Base-by-base conservation (phyloP, 1,284 basidiomycete species). In the Ustilago curta region DNA sequence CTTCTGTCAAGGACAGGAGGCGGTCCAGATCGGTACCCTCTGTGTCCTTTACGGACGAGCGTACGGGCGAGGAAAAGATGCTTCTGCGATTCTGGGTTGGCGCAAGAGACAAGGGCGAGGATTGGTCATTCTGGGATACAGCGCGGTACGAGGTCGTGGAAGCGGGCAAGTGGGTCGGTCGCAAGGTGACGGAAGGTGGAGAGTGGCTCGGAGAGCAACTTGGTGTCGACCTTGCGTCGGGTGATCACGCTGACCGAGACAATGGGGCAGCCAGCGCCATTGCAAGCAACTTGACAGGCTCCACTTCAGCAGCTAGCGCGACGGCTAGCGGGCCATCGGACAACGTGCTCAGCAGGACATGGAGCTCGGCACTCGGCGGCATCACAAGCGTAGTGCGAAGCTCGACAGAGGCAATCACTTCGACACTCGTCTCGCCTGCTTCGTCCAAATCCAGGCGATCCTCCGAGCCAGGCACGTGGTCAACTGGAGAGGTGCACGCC, bases 11-110 rank as follows among this genome's bases (percentile, higher is more conserved):
- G 37, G 58, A 70, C 23, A 57, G 61, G 31, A 64, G 68, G 56
- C 47, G 76, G 21, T 76, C 78, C n/a, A 63, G 77, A 27, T 74
- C 72, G 12, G 77, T 79, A 16, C 56, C 74, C 2, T 77, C 73
- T 3, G 58, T 69, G 23, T 53, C 63, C 8, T 70, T 59, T 9
- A 66, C 66, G 12, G 72, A 80, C 27, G 71, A 71, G 32, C 47
- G 59, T 1, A 71, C 75, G 1, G 77, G 79, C 43, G 58, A 72
- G 25, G 79, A 82, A 35, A 75, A 63, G 47, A 69, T 82, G 72
- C 62, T 77, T 21, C 50, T 82, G 45, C 68, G 77, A 45, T 82
- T 82, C 66, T 82, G 66, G 47, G 58, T 81, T 31, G 64, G 76
- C 16, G 70, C 76, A 4, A 65, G 79, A 27, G 78, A 82, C 43